phyloP scores from a whole-genome alignment of 257 asterid species.

The Thymus quinquecostatus region DNA sequence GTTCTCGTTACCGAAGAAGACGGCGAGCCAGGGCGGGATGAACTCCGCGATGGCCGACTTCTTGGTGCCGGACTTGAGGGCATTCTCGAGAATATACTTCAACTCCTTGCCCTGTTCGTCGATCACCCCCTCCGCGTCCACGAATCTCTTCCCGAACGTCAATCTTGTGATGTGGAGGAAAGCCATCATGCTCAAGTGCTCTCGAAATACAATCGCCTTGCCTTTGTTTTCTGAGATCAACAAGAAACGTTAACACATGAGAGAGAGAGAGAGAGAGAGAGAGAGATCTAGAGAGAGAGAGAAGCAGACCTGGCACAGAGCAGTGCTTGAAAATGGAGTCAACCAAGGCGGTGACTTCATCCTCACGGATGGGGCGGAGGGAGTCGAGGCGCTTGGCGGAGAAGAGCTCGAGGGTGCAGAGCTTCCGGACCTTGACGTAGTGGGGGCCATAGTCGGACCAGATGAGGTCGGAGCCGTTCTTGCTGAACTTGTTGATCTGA shows the following conservation, averaged over 20 bases:
- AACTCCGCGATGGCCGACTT: slow-evolving; percentile 54
- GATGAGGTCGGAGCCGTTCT: slow-evolving; percentile 74
- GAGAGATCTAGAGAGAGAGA: not conserved
- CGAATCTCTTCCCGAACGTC: slow-evolving; percentile 78
- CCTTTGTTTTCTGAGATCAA: slow-evolving; percentile 47
- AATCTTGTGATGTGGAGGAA: slow-evolving; percentile 81
- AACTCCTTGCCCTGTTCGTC: slow-evolving; percentile 75
- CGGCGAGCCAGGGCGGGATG: slow-evolving; percentile 56
- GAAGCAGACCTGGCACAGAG: slow-evolving; percentile 50
- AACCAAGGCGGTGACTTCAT: slow-evolving; percentile 82
- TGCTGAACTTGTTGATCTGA: slow-evolving; percentile 57
- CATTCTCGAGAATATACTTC: slow-evolving; percentile 58
- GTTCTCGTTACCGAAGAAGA: slow-evolving; percentile 48
- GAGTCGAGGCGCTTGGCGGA: slow-evolving; percentile 72
- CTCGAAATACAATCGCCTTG: slow-evolving; percentile 58
- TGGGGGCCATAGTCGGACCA: slow-evolving; percentile 96
- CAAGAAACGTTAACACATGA: not conserved
- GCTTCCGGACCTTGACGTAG: slow-evolving; percentile 78
- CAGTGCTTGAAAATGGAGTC: slow-evolving; percentile 59
- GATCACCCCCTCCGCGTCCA: slow-evolving; percentile 54
- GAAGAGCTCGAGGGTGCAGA: slow-evolving; percentile 83
- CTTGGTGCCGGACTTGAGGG: slow-evolving; percentile 55
- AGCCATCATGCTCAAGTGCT: slow-evolving; percentile 68
- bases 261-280: not conserved
- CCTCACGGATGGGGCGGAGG: slow-evolving; percentile 73